phyloP scores from a whole-genome alignment of 768 basidiomycete genomes.

The Psilocybe sp. region DNA sequence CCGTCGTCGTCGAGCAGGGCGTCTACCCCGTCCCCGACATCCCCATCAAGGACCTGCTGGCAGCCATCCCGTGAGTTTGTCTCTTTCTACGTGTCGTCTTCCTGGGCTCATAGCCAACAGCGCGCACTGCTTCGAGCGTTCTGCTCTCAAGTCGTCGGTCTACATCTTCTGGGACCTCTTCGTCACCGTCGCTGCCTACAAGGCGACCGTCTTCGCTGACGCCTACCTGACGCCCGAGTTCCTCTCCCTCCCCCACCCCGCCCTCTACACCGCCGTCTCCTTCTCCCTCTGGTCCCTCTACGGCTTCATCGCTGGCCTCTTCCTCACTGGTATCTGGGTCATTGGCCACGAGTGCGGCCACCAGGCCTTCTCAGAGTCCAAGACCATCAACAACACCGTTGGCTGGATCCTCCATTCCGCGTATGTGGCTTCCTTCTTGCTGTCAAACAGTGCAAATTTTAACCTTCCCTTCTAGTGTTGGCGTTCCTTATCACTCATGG shows the following conservation, averaged over 20 bases:
- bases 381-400: conserved; percentile 86
- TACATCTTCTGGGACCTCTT: conserved; percentile 81
- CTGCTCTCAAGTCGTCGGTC: conserved; percentile 70
- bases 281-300: conserved; percentile 79
- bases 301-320: conserved; percentile 78
- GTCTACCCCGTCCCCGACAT: conserved; percentile 76
- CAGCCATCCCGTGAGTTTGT: conserved; percentile 71
- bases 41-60: conserved; percentile 82
- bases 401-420: conserved; percentile 92
- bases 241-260: conserved; percentile 55
- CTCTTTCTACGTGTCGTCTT: conserved; percentile 2
- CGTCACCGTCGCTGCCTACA: conserved; percentile 68
- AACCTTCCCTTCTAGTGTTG: conserved; percentile 52
- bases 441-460: conserved; percentile 8
- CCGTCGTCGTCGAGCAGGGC: conserved; percentile 51
- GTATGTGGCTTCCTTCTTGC: conserved; percentile 39
- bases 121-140: conserved; percentile 88
- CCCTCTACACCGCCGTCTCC: conserved; percentile 58
- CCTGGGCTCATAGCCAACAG: conserved; percentile 30
- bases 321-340: conserved; percentile 92
- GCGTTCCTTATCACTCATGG: conserved; percentile 98
- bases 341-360: conserved; percentile 95
- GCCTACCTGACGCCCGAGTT: conserved; percentile 53
- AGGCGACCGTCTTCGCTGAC: conserved; percentile 63
- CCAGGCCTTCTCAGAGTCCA: conserved; percentile 93